Conservation (phyloP, 2,329 filamentous ascomycete genomes). For the Pseudocercospora fijiensis region DNA sequence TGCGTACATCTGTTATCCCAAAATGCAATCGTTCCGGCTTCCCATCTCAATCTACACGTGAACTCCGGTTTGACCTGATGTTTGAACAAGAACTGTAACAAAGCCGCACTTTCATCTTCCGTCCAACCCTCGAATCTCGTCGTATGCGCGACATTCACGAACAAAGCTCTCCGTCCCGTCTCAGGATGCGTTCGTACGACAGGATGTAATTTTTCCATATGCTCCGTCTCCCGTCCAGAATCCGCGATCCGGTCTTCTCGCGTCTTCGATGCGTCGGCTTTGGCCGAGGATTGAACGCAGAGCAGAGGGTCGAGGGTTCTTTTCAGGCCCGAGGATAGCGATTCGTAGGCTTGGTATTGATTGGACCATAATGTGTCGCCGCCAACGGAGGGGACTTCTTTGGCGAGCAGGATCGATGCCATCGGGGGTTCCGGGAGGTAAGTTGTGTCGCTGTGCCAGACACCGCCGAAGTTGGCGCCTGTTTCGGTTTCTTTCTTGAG, state of each 20-base stretch:
- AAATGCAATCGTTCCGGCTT: slow-evolving; percentile 20
- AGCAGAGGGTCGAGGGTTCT: slow-evolving; percentile 65
- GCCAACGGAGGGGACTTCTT: slow-evolving; percentile 46
- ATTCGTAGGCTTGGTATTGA: slow-evolving; percentile 73
- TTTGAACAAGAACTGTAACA: slow-evolving; percentile 72
- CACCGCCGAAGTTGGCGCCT: slow-evolving; percentile 29
- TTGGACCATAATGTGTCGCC: slow-evolving; percentile 84
- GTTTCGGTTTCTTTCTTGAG: slow-evolving; percentile 29
- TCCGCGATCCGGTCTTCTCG: slow-evolving; percentile 53
- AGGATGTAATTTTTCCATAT: slow-evolving; percentile 70
- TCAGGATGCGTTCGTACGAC: slow-evolving; percentile 73
- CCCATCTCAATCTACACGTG: slow-evolving; percentile 59
- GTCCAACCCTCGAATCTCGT: slow-evolving; percentile 77
- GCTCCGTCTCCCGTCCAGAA: slow-evolving; percentile 70
- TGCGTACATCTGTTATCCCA: slow-evolving; percentile 26
- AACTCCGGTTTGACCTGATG: slow-evolving; percentile 71
- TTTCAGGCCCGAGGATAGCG: slow-evolving; percentile 75
- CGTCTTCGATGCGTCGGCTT: slow-evolving; percentile 46
- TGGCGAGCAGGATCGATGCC: slow-evolving; percentile 26
- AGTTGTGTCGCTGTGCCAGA: slow-evolving; percentile 31
- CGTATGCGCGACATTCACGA: slow-evolving; percentile 79
- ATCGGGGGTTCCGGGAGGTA: slow-evolving; percentile 30
- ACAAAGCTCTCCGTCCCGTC: slow-evolving; percentile 78
- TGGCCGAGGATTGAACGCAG: slow-evolving; percentile 71
- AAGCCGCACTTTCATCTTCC: slow-evolving; percentile 75